These are phyloP conservation scores for Primulina huaijiensis DNA, from an alignment of 257 asterid genomes.

Conservation along the genomic window DNA sequence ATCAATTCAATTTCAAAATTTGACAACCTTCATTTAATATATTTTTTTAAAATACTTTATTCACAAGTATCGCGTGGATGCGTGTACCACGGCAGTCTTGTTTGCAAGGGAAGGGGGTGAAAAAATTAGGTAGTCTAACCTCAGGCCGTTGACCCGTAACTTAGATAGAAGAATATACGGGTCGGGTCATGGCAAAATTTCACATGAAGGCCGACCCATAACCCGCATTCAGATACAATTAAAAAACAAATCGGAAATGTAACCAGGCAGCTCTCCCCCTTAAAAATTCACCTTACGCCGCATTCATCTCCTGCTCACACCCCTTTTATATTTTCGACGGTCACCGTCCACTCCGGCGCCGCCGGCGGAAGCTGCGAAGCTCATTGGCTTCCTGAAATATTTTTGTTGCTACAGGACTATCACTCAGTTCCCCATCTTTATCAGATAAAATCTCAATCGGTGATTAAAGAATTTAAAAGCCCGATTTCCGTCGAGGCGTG, in stretches of 20 bases:
- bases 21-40: no score
- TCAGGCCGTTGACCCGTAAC: background rate
- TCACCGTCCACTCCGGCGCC: background rate
- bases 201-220: background rate
- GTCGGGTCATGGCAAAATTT: background rate
- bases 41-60: no score
- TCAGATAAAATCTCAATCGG: conserved; percentile 14
- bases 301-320: conserved; percentile 24
- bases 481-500: conserved; percentile 18
- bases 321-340: conserved; percentile 22
- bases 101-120: no score
- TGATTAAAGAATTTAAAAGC: conserved; percentile 18
- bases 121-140: background rate
- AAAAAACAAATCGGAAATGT: conserved; percentile 14
- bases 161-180: background rate
- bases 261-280: background rate
- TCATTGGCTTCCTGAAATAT: background rate
- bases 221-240: background rate
- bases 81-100: no score
- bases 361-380: background rate
- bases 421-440: background rate
- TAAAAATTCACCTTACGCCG: conserved; percentile 20
- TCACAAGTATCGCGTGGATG: no score
- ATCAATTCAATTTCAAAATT: no score
- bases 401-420: background rate